Conservation (phyloP, 495 filamentous ascomycete species). For the Annulohypoxylon moriforme region DNA sequence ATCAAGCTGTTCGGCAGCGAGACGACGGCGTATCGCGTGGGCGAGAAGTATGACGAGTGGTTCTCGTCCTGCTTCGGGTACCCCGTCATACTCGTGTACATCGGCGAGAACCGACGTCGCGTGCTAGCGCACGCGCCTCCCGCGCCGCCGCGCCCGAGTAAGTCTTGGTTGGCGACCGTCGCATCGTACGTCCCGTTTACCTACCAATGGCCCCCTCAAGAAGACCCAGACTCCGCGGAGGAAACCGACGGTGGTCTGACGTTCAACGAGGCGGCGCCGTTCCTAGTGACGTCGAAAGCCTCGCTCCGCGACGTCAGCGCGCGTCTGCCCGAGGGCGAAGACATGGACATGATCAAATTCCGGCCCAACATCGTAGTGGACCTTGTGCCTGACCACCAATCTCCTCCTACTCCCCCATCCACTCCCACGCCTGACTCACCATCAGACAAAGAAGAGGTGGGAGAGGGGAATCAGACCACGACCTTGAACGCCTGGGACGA, state of each 20-base stretch:
- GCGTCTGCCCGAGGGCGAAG: conserved; percentile 64
- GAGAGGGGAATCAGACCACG: conserved; percentile 42
- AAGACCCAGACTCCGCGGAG: not conserved
- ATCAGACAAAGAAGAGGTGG: conserved; percentile 50
- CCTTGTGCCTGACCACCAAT: conserved; percentile 52
- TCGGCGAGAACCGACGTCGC: conserved; percentile 70
- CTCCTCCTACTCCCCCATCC: conserved; percentile 49
- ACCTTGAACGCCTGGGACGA: conserved; percentile 75
- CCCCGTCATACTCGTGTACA: conserved; percentile 72
- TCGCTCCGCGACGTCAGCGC: conserved; percentile 74
- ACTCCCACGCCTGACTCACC: conserved; percentile 55
- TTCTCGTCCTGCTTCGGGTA: conserved; percentile 79
- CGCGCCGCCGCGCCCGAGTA: conserved; percentile 23
- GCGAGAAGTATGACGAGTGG: conserved; percentile 72
- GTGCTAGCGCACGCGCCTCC: conserved; percentile 67
- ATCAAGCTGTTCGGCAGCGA: conserved; percentile 73
- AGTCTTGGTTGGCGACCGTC: conserved; percentile 61
- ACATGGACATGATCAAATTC: conserved; percentile 83
- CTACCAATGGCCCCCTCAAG: conserved; percentile 22
- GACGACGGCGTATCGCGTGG: conserved; percentile 76
- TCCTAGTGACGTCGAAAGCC: conserved; percentile 75
- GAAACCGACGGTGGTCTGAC: conserved; percentile 58
- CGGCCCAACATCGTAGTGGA: conserved; percentile 85
- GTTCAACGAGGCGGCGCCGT: conserved; percentile 85
- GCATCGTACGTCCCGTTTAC: conserved; percentile 50